Conservation (phyloP, 441 rosid genomes). For the Codiaeum variegatum region DNA sequence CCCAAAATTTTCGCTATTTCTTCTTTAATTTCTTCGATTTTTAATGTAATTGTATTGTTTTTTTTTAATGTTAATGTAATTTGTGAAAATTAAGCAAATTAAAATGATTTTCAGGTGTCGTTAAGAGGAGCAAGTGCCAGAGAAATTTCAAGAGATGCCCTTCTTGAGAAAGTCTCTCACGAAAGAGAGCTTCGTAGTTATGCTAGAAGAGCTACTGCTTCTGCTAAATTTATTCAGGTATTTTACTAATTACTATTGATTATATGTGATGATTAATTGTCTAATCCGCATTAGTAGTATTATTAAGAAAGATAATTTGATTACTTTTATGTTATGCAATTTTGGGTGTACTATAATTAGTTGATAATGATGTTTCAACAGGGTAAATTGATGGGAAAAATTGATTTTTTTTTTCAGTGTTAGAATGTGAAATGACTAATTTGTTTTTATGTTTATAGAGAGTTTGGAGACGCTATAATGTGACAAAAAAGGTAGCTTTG, state of each 20-base stretch:
- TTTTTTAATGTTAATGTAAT: no score
- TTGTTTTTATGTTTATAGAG: slow-evolving; percentile 41
- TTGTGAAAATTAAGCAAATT: neutral
- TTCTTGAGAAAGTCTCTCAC: slow-evolving; percentile 76
- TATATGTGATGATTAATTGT: neutral
- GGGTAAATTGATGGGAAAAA: neutral
- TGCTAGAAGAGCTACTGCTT: slow-evolving; percentile 66
- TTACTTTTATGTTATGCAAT: slow-evolving; percentile 4
- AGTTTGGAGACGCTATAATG: slow-evolving; percentile 79
- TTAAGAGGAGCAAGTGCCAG: slow-evolving; percentile 87
- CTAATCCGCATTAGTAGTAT: neutral
- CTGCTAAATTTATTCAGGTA: slow-evolving; percentile 58
- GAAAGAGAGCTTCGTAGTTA: slow-evolving; percentile 81
- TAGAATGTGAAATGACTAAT: neutral
- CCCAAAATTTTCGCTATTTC: neutral
- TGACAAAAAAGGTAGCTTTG: slow-evolving; percentile 53
- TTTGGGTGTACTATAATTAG: neutral
- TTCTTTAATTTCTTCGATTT: neutral
- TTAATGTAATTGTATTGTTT: neutral
- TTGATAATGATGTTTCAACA: slow-evolving; percentile 8
- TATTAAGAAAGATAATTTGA: neutral
- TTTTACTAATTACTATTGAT: neutral
- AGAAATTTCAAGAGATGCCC: slow-evolving; percentile 92
- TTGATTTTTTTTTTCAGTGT: neutral
- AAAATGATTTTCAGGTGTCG: slow-evolving; percentile 56